These are phyloP conservation scores for Phaeoacremonium minimum DNA, from an alignment of 2,329 filamentous ascomycete genomes.

Conservation along the genomic window DNA sequence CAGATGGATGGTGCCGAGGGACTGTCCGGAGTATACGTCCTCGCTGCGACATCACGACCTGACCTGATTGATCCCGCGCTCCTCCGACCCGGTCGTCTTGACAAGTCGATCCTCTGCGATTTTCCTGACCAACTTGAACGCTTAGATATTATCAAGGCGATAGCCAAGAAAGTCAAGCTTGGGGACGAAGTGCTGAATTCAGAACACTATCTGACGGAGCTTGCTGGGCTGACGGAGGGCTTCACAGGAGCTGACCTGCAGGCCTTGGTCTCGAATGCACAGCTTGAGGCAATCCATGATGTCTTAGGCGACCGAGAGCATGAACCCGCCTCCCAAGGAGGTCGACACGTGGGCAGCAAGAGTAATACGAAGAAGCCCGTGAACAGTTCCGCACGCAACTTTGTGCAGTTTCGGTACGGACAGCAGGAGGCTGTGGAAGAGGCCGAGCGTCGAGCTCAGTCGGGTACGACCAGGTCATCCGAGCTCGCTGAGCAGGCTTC, in stretches of 20 bases:
- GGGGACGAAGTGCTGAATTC: constrained; percentile 58
- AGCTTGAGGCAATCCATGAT: constrained; percentile 95
- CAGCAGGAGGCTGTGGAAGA: constrained; percentile 44
- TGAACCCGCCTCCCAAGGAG: constrained; percentile 16
- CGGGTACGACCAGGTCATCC: constrained; percentile 45
- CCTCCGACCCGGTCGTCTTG: constrained; percentile 83
- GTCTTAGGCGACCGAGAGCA: constrained; percentile 62
- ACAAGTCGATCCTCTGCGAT: constrained; percentile 90
- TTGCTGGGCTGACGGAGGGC: constrained; percentile 77
- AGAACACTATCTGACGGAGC: constrained; percentile 58
- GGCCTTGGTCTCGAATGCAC: constrained; percentile 91
- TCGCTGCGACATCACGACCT: constrained; percentile 88
- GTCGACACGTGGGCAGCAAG: constrained; percentile 26
- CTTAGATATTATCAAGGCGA: constrained; percentile 79
- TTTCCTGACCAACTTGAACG: constrained; percentile 78
- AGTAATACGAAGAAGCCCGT: constrained; percentile 23
- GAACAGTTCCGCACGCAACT: constrained; percentile 39
- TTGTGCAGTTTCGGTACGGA: constrained; percentile 83
- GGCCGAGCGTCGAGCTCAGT: constrained; percentile 28
- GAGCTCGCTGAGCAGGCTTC: constrained; percentile 71
- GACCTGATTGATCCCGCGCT: constrained; percentile 95
- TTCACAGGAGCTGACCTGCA: constrained; percentile 94
- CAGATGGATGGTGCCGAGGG: constrained; percentile 99
- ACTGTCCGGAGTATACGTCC: constrained; percentile 88
- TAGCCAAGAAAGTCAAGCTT: constrained; percentile 78